Percentiles rank a stretch among this genome's conserved stretches.
Conservation (phyloP, 805 yeast species). For the Starmerella gropengiesseri region DNA sequence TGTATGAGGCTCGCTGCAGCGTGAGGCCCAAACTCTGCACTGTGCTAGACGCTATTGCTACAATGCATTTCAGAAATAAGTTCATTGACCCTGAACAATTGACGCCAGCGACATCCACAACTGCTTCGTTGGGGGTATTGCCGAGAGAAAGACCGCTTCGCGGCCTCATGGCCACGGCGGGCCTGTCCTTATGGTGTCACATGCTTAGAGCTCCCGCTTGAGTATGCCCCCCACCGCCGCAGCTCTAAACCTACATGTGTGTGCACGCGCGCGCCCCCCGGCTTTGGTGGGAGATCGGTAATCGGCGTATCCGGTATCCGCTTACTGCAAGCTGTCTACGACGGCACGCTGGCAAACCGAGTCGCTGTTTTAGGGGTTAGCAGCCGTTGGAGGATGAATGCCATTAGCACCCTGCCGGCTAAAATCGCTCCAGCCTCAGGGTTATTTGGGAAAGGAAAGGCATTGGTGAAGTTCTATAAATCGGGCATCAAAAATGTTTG, state of each 20-base stretch:
- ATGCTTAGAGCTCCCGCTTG: background rate
- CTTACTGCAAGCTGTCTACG: too few relatives aligned
- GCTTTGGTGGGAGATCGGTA: too few relatives aligned
- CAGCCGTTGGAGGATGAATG: too few relatives aligned
- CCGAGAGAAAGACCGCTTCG: background rate
- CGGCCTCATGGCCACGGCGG: background rate
- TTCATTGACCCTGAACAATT: slow-evolving; percentile 5
- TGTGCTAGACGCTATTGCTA: slow-evolving; percentile 66
- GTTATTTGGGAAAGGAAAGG: slow-evolving; percentile 23
- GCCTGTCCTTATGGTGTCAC: slow-evolving; percentile 7
- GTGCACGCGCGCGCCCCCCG: too few relatives aligned
- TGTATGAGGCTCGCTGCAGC: slow-evolving; percentile 67
- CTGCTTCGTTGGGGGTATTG: background rate
- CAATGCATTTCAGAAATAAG: slow-evolving; percentile 28
- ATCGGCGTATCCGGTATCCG: slow-evolving; percentile 3
- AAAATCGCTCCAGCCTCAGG: slow-evolving; percentile 19
- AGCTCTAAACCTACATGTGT: background rate
- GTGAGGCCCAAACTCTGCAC: slow-evolving; percentile 74
- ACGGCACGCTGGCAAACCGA: too few relatives aligned
- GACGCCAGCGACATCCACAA: slow-evolving; percentile 1
- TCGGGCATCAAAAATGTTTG: slow-evolving; percentile 41
- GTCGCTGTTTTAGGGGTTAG: too few relatives aligned
- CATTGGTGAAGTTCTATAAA: slow-evolving; percentile 34
- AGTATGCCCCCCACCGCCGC: too few relatives aligned
- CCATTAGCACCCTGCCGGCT: slow-evolving; percentile 29